Evolutionary conservation across 1,139 yeast species (phyloP).

Genomic region (Eremothecium coryli): DNA sequence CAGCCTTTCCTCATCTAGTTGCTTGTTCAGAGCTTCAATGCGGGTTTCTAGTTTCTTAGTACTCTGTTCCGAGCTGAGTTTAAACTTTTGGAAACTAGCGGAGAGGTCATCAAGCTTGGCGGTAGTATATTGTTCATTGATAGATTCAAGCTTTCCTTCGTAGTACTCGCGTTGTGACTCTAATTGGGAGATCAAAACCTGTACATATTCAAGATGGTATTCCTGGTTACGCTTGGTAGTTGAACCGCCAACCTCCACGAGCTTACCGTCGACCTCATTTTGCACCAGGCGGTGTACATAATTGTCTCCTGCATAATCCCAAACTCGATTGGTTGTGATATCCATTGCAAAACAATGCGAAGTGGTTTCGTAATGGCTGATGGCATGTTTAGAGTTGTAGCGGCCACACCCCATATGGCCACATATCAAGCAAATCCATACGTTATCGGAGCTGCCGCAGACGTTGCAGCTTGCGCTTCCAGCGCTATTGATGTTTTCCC

Average conservation of each 20-base stretch:
- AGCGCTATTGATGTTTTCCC: slow-evolving; percentile 16
- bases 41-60: slow-evolving; percentile 10
- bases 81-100: slow-evolving; percentile 25
- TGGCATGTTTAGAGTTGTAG: slow-evolving; percentile 80
- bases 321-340: slow-evolving; percentile 70
- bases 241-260: slow-evolving; percentile 51
- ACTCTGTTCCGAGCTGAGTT: slow-evolving; percentile 24
- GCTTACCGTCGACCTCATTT: slow-evolving; percentile 76
- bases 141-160: slow-evolving; percentile 48
- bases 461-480: slow-evolving; percentile 25
- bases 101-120: slow-evolving; percentile 27
- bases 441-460: slow-evolving; percentile 57
- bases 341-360: slow-evolving; percentile 95
- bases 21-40: slow-evolving; percentile 22
- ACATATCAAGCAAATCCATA: slow-evolving; percentile 88
- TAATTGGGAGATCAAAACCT: slow-evolving; percentile 65
- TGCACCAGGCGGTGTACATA: slow-evolving; percentile 83
- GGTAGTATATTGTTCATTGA: slow-evolving; percentile 24
- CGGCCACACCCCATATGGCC: slow-evolving; percentile 89
- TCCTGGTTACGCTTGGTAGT: slow-evolving; percentile 40
- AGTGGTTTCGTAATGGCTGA: slow-evolving; percentile 65
- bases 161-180: slow-evolving; percentile 87
- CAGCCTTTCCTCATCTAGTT: slow-evolving; percentile 40
- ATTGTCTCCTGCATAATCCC: slow-evolving; percentile 92
- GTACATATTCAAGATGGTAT: slow-evolving; percentile 70